A percentile compares a stretch with the other conserved stretches of the same genome.
Conservation (phyloP, 1,139 yeast species). For the Candida labiduridarum region DNA sequence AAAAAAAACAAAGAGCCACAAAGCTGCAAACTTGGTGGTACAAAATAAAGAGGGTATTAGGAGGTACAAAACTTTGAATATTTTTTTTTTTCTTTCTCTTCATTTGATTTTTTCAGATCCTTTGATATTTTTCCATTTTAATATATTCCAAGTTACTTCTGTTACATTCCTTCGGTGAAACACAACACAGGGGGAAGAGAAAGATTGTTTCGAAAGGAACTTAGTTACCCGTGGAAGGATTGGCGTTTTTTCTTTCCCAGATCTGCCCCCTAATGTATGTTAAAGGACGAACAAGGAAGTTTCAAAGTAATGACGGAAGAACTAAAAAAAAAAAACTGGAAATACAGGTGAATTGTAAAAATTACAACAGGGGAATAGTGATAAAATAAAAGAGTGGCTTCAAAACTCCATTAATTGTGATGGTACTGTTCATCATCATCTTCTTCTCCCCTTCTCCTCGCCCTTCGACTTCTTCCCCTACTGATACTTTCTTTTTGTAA, state of each 20-base stretch:
- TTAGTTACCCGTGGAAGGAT: not conserved
- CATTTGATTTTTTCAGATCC: not conserved
- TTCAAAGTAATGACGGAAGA: not conserved
- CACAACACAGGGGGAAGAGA: not conserved
- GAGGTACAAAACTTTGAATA: not conserved
- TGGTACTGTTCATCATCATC: too few species aligned
- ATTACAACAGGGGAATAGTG: too few species aligned
- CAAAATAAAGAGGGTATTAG: too few species aligned
- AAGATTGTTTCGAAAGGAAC: not conserved
- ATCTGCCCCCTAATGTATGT: not conserved
- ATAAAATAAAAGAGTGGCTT: too few species aligned
- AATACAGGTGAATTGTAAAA: not conserved
- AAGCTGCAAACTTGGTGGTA: too few species aligned
- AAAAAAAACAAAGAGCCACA: too few species aligned
- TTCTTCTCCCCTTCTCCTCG: too few species aligned
- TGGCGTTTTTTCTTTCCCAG: not conserved
- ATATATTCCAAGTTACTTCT: not conserved
- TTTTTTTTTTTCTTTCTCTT: not conserved
- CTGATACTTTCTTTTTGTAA: too few species aligned
- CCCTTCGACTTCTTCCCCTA: too few species aligned
- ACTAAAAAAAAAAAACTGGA: not conserved
- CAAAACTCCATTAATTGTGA: too few species aligned
- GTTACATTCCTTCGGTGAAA: slow-evolving; percentile 2
- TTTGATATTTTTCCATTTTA: not conserved
- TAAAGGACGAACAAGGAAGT: too few species aligned